Conservation (phyloP, 768 basidiomycete genomes). For the Suillus discolor region DNA sequence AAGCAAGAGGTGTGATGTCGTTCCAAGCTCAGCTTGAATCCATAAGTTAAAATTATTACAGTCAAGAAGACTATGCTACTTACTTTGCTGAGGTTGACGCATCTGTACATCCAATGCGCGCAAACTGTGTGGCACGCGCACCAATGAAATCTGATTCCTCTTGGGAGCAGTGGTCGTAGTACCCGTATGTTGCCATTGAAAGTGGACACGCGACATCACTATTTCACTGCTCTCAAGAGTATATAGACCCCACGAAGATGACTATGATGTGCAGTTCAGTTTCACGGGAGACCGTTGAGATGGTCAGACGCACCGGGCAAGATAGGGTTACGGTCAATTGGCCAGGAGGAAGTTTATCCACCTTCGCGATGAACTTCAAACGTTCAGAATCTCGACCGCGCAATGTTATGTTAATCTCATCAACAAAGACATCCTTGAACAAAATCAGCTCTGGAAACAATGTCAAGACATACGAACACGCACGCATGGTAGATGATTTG, state of each 20-base stretch:
- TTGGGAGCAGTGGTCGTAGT: constrained; percentile 23
- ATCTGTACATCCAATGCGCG: constrained; percentile 66
- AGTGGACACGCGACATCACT: constrained; percentile 59
- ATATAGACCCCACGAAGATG: constrained; percentile 69
- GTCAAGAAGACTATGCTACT: constrained; percentile 22
- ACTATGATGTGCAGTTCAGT: constrained; percentile 43
- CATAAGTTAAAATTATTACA: constrained; percentile 10
- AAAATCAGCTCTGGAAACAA: constrained; percentile 14
- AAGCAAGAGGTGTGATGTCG: constrained; percentile 54
- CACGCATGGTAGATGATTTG: constrained; percentile 78
- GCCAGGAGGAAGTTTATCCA: constrained; percentile 56
- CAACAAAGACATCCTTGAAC: constrained; percentile 57
- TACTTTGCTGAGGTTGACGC: constrained; percentile 50
- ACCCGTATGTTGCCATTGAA: constrained; percentile 64
- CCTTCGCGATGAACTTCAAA: constrained; percentile 52
- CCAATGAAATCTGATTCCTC: constrained; percentile 41
- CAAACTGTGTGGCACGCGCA: constrained; percentile 65
- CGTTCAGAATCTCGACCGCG: constrained; percentile 64
- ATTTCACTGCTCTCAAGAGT: constrained; percentile 69
- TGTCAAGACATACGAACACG: constrained; percentile 28
- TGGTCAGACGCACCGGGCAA: constrained; percentile 62
- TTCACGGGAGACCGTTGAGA: constrained; percentile 5
- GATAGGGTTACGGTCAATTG: constrained; percentile 57
- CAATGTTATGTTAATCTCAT: constrained; percentile 63
- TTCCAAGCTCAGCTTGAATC: constrained; percentile 65